Percentiles rank a stretch among this genome's conserved stretches.
phyloP scores from a whole-genome alignment of 305 asterid genomes.

The Ilex paraguariensis region DNA sequence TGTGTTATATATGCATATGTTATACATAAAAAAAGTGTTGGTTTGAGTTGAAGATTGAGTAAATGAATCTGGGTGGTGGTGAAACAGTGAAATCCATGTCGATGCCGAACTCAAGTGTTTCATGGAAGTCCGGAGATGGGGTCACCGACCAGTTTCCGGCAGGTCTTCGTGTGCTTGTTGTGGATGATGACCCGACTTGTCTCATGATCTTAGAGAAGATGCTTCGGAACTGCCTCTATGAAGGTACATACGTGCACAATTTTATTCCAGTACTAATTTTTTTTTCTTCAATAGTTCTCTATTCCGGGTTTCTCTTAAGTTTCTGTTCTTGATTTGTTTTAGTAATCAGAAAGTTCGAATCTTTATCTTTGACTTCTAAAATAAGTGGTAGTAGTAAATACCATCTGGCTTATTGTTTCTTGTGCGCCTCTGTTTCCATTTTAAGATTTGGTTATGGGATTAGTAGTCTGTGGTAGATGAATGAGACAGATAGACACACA shows the following conservation, averaged over 20 bases:
- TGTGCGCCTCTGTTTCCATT: neutral
- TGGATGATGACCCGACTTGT: constrained; percentile 91
- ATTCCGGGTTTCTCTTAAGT: neutral
- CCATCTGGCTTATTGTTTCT: too few relatives aligned
- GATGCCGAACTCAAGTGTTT: constrained; percentile 33
- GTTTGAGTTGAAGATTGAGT: neutral
- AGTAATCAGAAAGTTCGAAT: constrained; percentile 14
- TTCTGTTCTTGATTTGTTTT: constrained; percentile 4
- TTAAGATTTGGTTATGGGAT: too few relatives aligned
- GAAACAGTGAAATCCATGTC: constrained; percentile 37
- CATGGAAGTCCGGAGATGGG: constrained; percentile 57
- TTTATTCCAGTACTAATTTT: neutral
- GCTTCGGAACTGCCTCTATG: constrained; percentile 66
- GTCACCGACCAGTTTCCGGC: constrained; percentile 77
- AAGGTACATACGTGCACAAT: constrained; percentile 35
- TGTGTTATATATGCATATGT: neutral
- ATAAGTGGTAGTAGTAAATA: constrained; percentile 5
- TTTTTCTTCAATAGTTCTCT: too few relatives aligned
- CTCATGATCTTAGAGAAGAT: constrained; percentile 80
- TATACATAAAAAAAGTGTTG: neutral
- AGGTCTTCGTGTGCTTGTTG: constrained; percentile 82
- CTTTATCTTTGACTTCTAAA: neutral
- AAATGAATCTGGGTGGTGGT: constrained; percentile 55
- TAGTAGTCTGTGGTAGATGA: too few relatives aligned
- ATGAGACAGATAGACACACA: too few relatives aligned